Conservation (phyloP, 2,329 filamentous ascomycete genomes). For the Leptographium galeiforme region DNA sequence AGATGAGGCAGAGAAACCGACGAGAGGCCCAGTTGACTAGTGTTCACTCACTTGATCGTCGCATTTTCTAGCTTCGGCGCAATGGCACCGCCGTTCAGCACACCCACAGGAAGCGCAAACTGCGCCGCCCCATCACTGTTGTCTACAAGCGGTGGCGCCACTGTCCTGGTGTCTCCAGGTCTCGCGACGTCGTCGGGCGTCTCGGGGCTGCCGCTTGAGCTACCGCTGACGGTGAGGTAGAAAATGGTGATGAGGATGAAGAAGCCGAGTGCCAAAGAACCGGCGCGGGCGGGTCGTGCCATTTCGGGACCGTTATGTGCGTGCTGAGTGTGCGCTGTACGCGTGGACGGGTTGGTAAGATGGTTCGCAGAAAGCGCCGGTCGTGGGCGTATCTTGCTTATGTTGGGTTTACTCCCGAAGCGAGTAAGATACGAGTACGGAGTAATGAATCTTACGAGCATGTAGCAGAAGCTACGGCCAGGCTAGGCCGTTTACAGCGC, state of each 20-base stretch:
- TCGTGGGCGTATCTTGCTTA: too few relatives aligned
- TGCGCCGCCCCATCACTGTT: neutral
- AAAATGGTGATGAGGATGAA: constrained; percentile 5
- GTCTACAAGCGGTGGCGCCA: neutral
- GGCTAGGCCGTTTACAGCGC: neutral
- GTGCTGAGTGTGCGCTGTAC: too few relatives aligned
- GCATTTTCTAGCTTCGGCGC: constrained; percentile 74
- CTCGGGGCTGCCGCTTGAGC: neutral
- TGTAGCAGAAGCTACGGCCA: neutral
- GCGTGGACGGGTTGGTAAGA: too few relatives aligned
- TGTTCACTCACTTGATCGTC: constrained; percentile 51
- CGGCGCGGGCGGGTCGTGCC: constrained; percentile 7
- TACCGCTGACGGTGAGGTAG: constrained; percentile 6
- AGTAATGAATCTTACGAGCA: too few relatives aligned
- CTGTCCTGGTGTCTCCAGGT: neutral
- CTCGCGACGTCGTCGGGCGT: neutral
- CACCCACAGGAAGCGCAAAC: constrained; percentile 29
- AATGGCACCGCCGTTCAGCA: constrained; percentile 57
- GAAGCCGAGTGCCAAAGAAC: constrained; percentile 4
- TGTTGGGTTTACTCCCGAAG: too few relatives aligned
- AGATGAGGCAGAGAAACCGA: neutral
- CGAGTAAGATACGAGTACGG: too few relatives aligned
- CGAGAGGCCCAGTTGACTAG: neutral
- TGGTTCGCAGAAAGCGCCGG: too few relatives aligned
- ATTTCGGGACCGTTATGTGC: neutral